Percentiles rank a stretch among this genome's conserved stretches.
Conservation (phyloP, 768 basidiomycete species). For the Suillus placidus region DNA sequence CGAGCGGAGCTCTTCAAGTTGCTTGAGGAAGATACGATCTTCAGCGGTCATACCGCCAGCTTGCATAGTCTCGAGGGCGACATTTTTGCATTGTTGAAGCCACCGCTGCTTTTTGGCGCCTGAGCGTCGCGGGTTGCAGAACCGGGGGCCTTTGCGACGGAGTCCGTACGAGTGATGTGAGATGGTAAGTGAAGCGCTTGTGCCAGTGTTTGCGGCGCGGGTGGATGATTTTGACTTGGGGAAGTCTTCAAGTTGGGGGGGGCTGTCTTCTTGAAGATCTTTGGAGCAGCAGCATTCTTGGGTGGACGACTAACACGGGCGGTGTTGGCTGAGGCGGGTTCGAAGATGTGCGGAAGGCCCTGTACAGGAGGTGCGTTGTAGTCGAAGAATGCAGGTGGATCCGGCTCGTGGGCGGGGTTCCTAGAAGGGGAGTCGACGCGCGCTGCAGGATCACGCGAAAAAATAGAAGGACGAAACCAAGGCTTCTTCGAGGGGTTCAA, state of each 20-base stretch:
- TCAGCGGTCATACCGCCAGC: slow-evolving; percentile 17
- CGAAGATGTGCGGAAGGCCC: slow-evolving; percentile 13
- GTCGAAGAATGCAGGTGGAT: not conserved
- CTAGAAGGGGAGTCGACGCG: slow-evolving; percentile 18
- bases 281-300: not conserved
- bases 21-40: slow-evolving; percentile 30
- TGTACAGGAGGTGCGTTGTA: slow-evolving; percentile 17
- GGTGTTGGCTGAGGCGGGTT: not conserved
- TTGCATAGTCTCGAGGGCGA: slow-evolving; percentile 19
- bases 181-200: slow-evolving; percentile 22
- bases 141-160: slow-evolving; percentile 11
- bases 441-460: slow-evolving; percentile 16
- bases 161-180: slow-evolving; percentile 3
- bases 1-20: slow-evolving; percentile 21
- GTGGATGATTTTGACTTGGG: not conserved
- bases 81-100: slow-evolving; percentile 7
- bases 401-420: slow-evolving; percentile 17
- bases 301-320: not conserved
- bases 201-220: slow-evolving; percentile 20
- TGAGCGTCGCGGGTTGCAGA: slow-evolving; percentile 2
- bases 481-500: slow-evolving; percentile 15
- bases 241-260: not conserved
- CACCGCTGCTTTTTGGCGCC: slow-evolving; percentile 2
- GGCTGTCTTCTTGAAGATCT: not conserved
- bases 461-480: slow-evolving; percentile 16